These are phyloP conservation scores for Boletus pseudopeckii DNA, from an alignment of 768 basidiomycete genomes.

Conservation along the genomic window DNA sequence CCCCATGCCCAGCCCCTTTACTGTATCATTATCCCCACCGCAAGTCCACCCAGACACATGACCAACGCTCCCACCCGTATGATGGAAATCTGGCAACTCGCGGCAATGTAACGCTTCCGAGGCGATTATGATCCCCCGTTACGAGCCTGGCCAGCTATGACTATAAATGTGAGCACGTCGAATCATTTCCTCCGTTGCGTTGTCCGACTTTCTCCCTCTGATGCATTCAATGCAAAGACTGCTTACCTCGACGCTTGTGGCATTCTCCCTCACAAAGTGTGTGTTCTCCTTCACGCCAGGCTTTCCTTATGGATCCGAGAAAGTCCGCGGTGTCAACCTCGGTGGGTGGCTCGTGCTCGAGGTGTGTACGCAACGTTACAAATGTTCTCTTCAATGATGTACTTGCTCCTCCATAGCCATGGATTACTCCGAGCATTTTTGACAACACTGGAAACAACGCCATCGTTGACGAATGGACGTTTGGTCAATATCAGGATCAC, in stretches of 20 bases:
- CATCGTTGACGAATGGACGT: constrained; percentile 79
- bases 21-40: background rate
- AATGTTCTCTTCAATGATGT: constrained; percentile 32
- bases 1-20: background rate
- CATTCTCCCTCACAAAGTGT: constrained; percentile 25
- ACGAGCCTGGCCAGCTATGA: background rate
- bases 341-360: constrained; percentile 63
- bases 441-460: constrained; percentile 47
- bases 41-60: background rate
- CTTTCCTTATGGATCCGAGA: constrained; percentile 71
- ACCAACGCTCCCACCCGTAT: background rate
- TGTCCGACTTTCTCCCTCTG: constrained; percentile 45
- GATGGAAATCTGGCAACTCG: background rate
- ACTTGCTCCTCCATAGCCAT: constrained; percentile 49
- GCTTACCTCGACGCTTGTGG: constrained; percentile 21
- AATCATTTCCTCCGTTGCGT: background rate
- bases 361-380: constrained; percentile 29
- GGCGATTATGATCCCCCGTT: constrained; percentile 1
- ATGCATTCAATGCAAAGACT: constrained; percentile 28
- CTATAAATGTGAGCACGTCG: constrained; percentile 18
- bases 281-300: constrained; percentile 43
- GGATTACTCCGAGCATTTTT: constrained; percentile 78
- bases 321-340: constrained; percentile 81
- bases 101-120: constrained; percentile 8
- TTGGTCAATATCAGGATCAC: constrained; percentile 57